phyloP scores from a whole-genome alignment of 2,329 filamentous ascomycete species.

The Fonsecaea multimorphosa region DNA sequence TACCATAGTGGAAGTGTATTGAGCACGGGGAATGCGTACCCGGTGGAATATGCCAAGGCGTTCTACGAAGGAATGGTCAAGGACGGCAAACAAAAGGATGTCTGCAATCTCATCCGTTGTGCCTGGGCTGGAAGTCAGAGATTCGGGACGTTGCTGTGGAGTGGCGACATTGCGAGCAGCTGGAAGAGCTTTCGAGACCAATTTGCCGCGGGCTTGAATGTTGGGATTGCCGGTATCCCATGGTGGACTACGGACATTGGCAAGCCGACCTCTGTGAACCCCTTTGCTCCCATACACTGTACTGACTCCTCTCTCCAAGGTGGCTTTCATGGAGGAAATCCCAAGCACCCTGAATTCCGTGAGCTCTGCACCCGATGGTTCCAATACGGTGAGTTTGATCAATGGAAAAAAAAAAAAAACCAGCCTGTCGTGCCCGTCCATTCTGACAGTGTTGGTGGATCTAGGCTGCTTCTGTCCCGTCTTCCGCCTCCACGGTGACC shows the following conservation, averaged over 20 bases:
- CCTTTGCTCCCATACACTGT: background rate
- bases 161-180: slow-evolving; percentile 69
- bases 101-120: slow-evolving; percentile 66
- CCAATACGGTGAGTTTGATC: slow-evolving; percentile 69
- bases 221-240: slow-evolving; percentile 67
- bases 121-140: slow-evolving; percentile 67
- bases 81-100: slow-evolving; percentile 55
- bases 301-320: slow-evolving; percentile 42
- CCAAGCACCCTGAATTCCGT: slow-evolving; percentile 61
- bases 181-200: slow-evolving; percentile 67
- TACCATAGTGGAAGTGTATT: slow-evolving; percentile 63
- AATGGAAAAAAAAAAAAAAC: background rate
- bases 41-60: slow-evolving; percentile 62
- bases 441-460: slow-evolving; percentile 37
- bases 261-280: slow-evolving; percentile 54
- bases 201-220: slow-evolving; percentile 68
- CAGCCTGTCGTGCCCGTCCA: background rate
- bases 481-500: slow-evolving; percentile 70
- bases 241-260: slow-evolving; percentile 75
- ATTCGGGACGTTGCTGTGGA: slow-evolving; percentile 71
- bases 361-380: slow-evolving; percentile 73
- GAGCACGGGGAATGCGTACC: slow-evolving; percentile 66
- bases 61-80: slow-evolving; percentile 66
- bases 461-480: slow-evolving; percentile 66
- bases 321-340: slow-evolving; percentile 70